Evolutionary conservation across 768 basidiomycete genomes (phyloP), one percentile per base, ranked within the genome.

Genomic region (Epithele typhae): DNA sequence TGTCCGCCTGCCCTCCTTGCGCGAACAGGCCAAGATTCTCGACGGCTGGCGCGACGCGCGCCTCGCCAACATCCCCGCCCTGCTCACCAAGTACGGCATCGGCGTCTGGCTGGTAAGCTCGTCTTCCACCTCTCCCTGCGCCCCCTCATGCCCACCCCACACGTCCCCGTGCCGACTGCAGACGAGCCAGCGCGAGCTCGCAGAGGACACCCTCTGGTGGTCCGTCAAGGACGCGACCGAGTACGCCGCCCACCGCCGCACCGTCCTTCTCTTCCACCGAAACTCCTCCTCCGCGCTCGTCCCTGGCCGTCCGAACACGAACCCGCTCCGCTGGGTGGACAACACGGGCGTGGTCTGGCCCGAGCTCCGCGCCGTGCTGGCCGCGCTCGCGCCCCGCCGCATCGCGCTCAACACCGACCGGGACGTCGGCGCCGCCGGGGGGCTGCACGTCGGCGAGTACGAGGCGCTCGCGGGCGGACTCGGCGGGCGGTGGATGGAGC

Each of bases 191-290:
- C 64, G 74, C 30, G 77, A 79, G 51, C 73, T 77, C 51, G 76
- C 76, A 3, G 77, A 79, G 48, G 77, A 79, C 53, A 73, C 75
- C 5, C 62, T 74, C 12, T 78, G 77, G 70, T 70, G 72, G 66
- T 71, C 76, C 5, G 63, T 77, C 38, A 73, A 75, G 47, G 69
- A 73, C 40, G 65, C 75, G 7, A 75, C 75, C 7, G 71, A 69
- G 41, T 75, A 71, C 60, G 73, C 71, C 34, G 68, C 71, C 8
- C 71, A 76, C 40, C 62, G 77, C 18, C 66, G 76, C 8, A 77
- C 76, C 4, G 61, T 78, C 36, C 62, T 73, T 23, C 60, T 79
- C 42, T 77, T 78, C 57, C 76, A 77, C 35, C 27, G 14, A 14
- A 30, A 30, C 56, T 60, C 70, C 27, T 7, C 14, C 27, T 30